phyloP scores from a whole-genome alignment of 2,329 filamentous ascomycete species.

The Colletotrichum brevisporum region DNA sequence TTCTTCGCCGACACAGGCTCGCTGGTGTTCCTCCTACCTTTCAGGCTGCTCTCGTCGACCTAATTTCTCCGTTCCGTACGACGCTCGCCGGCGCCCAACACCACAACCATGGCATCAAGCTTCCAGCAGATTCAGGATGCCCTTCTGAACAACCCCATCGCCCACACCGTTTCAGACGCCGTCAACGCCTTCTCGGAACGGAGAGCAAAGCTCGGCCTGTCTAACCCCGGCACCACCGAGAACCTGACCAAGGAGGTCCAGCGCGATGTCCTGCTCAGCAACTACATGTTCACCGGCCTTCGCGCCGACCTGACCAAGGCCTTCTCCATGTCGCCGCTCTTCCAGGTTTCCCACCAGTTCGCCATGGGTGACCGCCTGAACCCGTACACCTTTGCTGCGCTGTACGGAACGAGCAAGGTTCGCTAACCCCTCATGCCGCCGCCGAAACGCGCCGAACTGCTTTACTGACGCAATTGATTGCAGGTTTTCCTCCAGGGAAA shows the following conservation, averaged over 20 bases:
- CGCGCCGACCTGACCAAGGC: conserved; percentile 97
- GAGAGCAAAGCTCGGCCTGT: conserved; percentile 88
- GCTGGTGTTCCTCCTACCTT: conserved; percentile 39
- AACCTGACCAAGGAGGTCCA: conserved; percentile 91
- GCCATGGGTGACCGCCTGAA: conserved; percentile 93
- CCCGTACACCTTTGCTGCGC: conserved; percentile 93
- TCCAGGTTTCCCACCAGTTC: conserved; percentile 98
- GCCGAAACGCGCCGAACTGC: conserved; percentile 3
- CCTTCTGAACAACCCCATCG: conserved; percentile 81
- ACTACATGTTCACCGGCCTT: conserved; percentile 96
- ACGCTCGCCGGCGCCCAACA: conserved; percentile 45
- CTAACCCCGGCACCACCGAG: conserved; percentile 94
- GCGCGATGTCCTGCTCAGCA: conserved; percentile 95
- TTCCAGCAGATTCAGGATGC: conserved; percentile 67
- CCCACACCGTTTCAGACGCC: conserved; percentile 79
- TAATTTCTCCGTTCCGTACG: conserved; percentile 45
- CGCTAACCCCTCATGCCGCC: conserved; percentile 48
- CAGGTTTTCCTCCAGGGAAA: conserved; percentile 97
- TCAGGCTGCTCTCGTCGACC: conserved; percentile 41
- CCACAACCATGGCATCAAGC: conserved; percentile 65
- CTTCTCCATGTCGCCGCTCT: conserved; percentile 92
- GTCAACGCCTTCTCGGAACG: conserved; percentile 87
- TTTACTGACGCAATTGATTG: conserved; percentile 14
- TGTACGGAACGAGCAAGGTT: conserved; percentile 95
- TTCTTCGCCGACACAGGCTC: not conserved